Evolutionary conservation across 108 stramenopile species (phyloP), one percentile per base, ranked within the genome.

Genomic region (Fragilariopsis cylindrus): DNA sequence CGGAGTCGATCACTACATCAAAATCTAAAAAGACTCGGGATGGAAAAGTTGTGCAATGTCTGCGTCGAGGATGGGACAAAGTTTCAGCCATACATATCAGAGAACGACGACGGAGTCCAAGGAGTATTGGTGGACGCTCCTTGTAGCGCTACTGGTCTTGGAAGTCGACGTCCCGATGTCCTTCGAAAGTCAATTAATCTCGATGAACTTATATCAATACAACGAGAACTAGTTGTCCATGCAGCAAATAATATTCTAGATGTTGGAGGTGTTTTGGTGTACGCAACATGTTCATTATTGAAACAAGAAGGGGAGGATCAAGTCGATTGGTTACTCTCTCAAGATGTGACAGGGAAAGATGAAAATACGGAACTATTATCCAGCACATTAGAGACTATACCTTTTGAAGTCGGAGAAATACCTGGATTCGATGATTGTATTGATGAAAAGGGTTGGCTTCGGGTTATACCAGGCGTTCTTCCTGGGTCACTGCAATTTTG

Each of bases 391-490:
- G 80, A 87, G 64, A 90, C 86, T 45, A 60, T 91, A 45, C 90
- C 89, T 4, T 87, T 94, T 52, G 43, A 65, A 60, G 77, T 76
- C 4, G 75, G 74, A 5, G 90, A 94, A 73, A 87, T 94, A 13
- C 93, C 93, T 8, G 93, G 93, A 9, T 94, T 90, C 70, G 90
- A 90, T 57, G 80, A 75, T 65, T 85, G 89, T 55, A 91, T 94
- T 70, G 86, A 88, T 69, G 80, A 86, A 41, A 83, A 92, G 56
- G 93, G 93, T 42, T 91, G 87, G 86, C 66, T 94, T 30, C 71
- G 93, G 65, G 86, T 94, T 3, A 30, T 94, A 19, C 93, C 93
- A 13, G 89, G 90, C 30, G 65, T 82, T 19, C 58, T 90, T 56
- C 57, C 71, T 47, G 85, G 81, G n/a, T 70, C 79, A 45, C 64